Conservation (phyloP, 371 early-diverging fungal species). For the Lichtheimia ornata region DNA sequence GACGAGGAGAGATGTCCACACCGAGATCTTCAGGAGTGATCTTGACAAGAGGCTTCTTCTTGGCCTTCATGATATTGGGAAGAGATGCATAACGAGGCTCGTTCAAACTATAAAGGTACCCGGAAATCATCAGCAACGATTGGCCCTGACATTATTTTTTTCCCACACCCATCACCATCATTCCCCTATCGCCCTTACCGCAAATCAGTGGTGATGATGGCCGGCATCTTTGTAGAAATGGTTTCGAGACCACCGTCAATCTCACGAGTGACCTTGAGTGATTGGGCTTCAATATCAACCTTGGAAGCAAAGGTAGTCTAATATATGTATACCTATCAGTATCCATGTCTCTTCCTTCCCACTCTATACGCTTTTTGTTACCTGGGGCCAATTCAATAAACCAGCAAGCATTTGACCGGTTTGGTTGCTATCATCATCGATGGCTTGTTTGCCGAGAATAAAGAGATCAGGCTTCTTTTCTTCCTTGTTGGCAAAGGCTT, state of each 20-base stretch:
- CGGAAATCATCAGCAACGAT: neutral
- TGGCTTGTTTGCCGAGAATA: slow-evolving; percentile 98
- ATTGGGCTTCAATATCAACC: slow-evolving; percentile 77
- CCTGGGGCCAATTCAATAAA: slow-evolving; percentile 93
- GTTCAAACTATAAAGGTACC: slow-evolving; percentile 71
- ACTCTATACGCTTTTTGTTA: too few species aligned
- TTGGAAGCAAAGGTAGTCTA: slow-evolving; percentile 97
- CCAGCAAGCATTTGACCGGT: slow-evolving; percentile 99
- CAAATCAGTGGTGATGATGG: slow-evolving; percentile 95
- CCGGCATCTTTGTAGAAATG: slow-evolving; percentile 82
- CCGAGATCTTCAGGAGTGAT: slow-evolving; percentile 80
- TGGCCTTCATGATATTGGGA: slow-evolving; percentile 98
- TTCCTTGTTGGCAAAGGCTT: slow-evolving; percentile 86
- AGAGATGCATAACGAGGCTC: slow-evolving; percentile 96
- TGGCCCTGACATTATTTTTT: neutral
- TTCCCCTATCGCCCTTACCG: slow-evolving; percentile 62
- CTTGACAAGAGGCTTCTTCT: slow-evolving; percentile 95
- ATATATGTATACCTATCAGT: neutral
- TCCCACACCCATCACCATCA: neutral
- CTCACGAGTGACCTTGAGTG: slow-evolving; percentile 88
- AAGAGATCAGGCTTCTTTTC: slow-evolving; percentile 85
- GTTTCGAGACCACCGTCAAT: slow-evolving; percentile 98
- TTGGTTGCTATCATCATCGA: slow-evolving; percentile 97
- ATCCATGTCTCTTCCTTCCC: neutral
- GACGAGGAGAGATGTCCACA: slow-evolving; percentile 82